These are phyloP conservation scores for Nothophaeocryptopus gaeumannii DNA, from an alignment of 2,329 filamentous ascomycete species.

Conservation along the genomic window DNA sequence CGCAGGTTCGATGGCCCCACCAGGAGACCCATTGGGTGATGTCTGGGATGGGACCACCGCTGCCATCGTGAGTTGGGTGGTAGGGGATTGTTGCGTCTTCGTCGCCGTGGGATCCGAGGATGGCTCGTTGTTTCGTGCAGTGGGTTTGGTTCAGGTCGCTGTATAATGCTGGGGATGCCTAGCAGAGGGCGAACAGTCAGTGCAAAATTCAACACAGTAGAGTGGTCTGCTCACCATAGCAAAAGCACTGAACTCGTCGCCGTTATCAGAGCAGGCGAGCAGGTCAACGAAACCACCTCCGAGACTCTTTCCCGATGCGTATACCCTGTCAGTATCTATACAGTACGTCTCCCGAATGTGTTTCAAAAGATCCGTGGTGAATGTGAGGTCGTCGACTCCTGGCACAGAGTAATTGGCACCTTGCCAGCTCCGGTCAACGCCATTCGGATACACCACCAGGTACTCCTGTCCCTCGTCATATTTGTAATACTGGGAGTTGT, in stretches of 20 bases:
- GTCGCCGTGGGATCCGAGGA: constrained; percentile 47
- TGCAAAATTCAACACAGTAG: no score
- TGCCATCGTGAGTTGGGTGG: constrained; percentile 32
- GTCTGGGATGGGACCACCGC: constrained; percentile 28
- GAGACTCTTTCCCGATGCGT: constrained; percentile 54
- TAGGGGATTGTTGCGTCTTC: constrained; percentile 44
- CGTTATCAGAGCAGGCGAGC: constrained; percentile 46
- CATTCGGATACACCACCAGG: constrained; percentile 49
- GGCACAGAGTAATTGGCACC: constrained; percentile 41
- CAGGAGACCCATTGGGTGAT: constrained; percentile 36
- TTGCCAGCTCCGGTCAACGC: constrained; percentile 40
- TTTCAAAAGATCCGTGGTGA: constrained; percentile 44
- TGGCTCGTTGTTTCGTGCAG: constrained; percentile 35
- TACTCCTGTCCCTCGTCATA: constrained; percentile 43
- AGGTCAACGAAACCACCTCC: constrained; percentile 50
- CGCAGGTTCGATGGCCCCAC: constrained; percentile 40
- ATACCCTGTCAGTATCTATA: constrained; percentile 46
- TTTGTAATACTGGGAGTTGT: constrained; percentile 48
- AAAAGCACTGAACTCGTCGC: constrained; percentile 50
- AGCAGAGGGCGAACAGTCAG: no score
- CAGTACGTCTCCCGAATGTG: constrained; percentile 44
- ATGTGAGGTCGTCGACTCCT: constrained; percentile 42
- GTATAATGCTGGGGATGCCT: constrained; percentile 49
- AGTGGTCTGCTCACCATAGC: constrained; percentile 31
- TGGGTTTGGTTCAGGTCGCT: constrained; percentile 23